Evolutionary conservation across 768 basidiomycete genomes (phyloP).

Genomic region (Tremella yokohamensis): DNA sequence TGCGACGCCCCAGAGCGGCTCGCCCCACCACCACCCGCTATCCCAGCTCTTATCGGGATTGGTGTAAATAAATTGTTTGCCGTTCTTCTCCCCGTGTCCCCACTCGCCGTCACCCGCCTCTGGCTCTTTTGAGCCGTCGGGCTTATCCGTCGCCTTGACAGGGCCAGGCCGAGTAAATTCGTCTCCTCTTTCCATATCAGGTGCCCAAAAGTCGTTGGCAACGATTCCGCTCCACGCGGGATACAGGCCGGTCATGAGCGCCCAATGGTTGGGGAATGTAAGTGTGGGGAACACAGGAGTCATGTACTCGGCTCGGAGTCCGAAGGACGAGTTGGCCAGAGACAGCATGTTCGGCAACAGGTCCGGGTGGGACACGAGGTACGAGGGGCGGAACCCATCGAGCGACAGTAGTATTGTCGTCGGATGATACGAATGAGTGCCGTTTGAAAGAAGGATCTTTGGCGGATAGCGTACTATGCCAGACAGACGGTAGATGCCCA

Average conservation of each 20-base stretch:
- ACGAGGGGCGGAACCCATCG: conserved; percentile 28
- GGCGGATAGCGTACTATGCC: not conserved
- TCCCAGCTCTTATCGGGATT: conserved; percentile 61
- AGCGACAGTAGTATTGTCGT: conserved; percentile 26
- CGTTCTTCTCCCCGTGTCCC: not conserved
- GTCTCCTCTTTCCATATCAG: conserved; percentile 37
- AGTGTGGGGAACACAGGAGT: conserved; percentile 77
- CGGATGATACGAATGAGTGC: conserved; percentile 22
- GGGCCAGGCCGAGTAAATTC: not conserved
- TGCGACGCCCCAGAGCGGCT: conserved; percentile 94
- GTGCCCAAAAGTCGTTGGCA: conserved; percentile 88
- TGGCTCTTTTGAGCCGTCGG: no score
- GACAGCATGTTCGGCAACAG: conserved; percentile 17
- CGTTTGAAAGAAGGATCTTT: conserved; percentile 15
- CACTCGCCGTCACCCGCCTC: not conserved
- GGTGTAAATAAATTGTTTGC: conserved; percentile 54
- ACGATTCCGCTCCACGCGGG: conserved; percentile 87
- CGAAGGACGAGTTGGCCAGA: conserved; percentile 9
- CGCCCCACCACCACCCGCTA: conserved; percentile 78
- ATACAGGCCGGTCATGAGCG: conserved; percentile 80
- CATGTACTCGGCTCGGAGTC: conserved; percentile 70
- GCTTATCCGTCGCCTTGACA: not conserved
- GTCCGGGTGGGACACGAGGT: conserved; percentile 19
- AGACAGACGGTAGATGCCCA: conserved; percentile 1
- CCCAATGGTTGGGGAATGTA: conserved; percentile 94